phyloP scores from a whole-genome alignment of 192 early-diverging fungal species.

The Coemansia sp. region DNA sequence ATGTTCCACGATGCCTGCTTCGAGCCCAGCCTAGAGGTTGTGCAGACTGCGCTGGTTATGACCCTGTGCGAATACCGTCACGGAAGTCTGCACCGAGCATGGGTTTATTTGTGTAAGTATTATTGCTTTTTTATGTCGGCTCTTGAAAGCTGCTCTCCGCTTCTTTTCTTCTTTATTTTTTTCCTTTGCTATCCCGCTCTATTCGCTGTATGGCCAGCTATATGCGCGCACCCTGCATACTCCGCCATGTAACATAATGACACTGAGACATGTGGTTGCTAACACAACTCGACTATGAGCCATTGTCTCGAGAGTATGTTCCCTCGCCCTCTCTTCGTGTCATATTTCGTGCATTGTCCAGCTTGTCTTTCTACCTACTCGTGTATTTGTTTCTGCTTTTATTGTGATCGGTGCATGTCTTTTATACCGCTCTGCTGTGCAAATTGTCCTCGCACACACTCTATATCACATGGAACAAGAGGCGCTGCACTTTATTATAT shows the following conservation, averaged over 20 bases:
- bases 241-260: slow-evolving; percentile 5
- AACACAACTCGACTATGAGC: not conserved
- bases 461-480: not conserved
- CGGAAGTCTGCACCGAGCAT: slow-evolving; percentile 46
- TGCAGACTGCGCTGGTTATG: slow-evolving; percentile 54
- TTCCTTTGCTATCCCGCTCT: not conserved
- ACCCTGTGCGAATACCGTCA: slow-evolving; percentile 54
- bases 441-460: not conserved
- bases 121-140: not conserved
- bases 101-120: slow-evolving; percentile 55
- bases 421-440: not conserved
- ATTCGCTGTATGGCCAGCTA: not conserved
- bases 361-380: not conserved
- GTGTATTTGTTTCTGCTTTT: not conserved
- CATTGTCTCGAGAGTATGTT: slow-evolving; percentile 5
- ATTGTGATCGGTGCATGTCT: slow-evolving; percentile 4
- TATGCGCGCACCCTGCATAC: slow-evolving; percentile 11
- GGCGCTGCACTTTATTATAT: not conserved
- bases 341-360: not conserved
- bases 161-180: not conserved
- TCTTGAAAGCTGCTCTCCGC: not conserved
- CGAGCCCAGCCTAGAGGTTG: slow-evolving; percentile 49
- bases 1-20: slow-evolving; percentile 53
- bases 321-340: not conserved
- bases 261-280: not conserved